Base-by-base conservation (phyloP, 768 basidiomycete species). In the Suillus luteus region DNA sequence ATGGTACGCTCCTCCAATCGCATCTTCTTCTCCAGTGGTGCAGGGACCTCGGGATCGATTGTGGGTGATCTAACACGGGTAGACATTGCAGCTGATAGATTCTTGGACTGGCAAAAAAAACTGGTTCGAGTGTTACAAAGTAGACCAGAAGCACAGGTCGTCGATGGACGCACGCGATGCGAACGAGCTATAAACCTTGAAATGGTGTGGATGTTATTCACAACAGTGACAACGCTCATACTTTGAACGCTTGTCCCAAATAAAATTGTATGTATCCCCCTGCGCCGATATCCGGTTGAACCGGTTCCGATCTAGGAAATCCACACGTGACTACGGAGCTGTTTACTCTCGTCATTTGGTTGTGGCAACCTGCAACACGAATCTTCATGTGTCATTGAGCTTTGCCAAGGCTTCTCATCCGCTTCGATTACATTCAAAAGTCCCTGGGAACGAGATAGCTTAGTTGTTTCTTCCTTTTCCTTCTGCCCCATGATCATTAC, bases 1-100 rank as follows among this genome's bases (percentile, higher is more conserved):
- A 48, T 17, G 7, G 31, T 14, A 33, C 41, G n/a, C 5, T 46
- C 64, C 3, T 73, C 66, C 43, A 75, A 63, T 19, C 77, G 75
- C 12, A 70, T 67, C 37, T 71, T 75, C 66, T 80, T 81, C 46
- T 74, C 76, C 37, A 66, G 37, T 6, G 75, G 73, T 10, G 24
- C 38, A 31, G 59, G 17, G 27, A 59, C 61, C 37, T 69, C 71
- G 24, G 49, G 35, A 54, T 70, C 69, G 37, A 60, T 61, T 17
- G 55, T 17, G 37, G 69, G 61, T 11, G 60, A 44, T 51, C 66
- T 67, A 11, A 52, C 61, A 49, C 62, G 66, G 3, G 54, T 62
- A 60, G 65, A 64, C 65, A 63, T 62, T 37, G 40, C 44, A 46
- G 10, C 14, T 19, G 24, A 58, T 58, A 19, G 37, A 41, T 6